Percentiles rank a stretch among this genome's conserved stretches.
These are phyloP conservation scores for Magnusiomyces suaveolens DNA, from an alignment of 1,139 yeast species.

Conservation along the genomic window DNA sequence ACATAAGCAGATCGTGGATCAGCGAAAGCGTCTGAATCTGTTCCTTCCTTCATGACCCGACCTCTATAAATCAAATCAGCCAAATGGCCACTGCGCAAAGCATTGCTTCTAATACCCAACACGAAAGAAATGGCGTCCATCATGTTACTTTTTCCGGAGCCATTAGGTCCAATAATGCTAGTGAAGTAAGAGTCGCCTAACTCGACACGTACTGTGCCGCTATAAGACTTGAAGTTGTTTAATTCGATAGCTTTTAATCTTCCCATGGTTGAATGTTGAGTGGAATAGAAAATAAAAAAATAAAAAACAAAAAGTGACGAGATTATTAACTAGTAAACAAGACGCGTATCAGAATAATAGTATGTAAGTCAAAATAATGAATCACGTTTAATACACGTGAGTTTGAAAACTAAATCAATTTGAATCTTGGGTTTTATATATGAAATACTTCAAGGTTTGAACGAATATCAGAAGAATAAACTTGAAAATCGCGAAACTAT, in stretches of 20 bases:
- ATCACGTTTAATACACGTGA: no score
- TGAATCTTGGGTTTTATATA: no score
- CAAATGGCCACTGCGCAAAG: conserved; percentile 64
- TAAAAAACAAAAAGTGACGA: background rate
- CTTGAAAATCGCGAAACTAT: no score
- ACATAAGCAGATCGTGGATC: conserved; percentile 67
- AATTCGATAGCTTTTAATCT: conserved; percentile 33
- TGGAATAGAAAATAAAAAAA: no score
- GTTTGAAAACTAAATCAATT: no score
- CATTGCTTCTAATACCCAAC: conserved; percentile 70
- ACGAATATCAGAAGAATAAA: no score
- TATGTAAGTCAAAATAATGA: no score
- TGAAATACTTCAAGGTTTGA: no score
- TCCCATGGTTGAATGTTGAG: conserved; percentile 20
- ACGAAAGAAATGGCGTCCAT: conserved; percentile 98
- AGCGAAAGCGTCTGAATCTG: conserved; percentile 16
- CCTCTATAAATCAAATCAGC: conserved; percentile 79
- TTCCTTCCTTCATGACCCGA: conserved; percentile 31
- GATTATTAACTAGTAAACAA: background rate
- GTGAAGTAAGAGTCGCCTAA: conserved; percentile 79
- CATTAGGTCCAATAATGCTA: conserved; percentile 94
- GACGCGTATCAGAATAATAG: background rate
- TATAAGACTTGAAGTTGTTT: conserved; percentile 82
- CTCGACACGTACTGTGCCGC: conserved; percentile 65
- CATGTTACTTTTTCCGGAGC: conserved; percentile 94